These are phyloP conservation scores for Microdochium bolleyi DNA, from an alignment of 2,329 filamentous ascomycete genomes.

Conservation along the genomic window DNA sequence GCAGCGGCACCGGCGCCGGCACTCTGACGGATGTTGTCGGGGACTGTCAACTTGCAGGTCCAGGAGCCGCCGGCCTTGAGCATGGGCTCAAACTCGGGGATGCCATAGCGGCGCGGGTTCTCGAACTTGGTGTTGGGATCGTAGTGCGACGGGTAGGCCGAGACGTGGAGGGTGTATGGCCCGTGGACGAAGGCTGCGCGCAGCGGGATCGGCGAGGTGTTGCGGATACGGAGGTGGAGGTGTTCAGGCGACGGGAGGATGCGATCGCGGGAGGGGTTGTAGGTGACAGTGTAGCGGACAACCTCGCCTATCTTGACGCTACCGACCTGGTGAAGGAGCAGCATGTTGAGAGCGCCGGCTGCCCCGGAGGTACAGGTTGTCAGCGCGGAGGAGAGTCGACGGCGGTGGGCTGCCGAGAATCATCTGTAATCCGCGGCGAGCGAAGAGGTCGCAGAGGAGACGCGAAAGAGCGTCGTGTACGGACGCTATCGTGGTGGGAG, in stretches of 20 bases:
- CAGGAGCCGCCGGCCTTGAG: conserved; percentile 89
- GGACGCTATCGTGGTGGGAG: background rate
- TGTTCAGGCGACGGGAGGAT: conserved; percentile 78
- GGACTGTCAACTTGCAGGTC: conserved; percentile 72
- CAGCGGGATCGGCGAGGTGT: conserved; percentile 81
- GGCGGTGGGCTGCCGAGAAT: background rate
- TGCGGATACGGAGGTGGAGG: conserved; percentile 82
- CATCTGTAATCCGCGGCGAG: background rate
- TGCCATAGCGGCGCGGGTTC: conserved; percentile 60
- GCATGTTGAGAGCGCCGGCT: conserved; percentile 46
- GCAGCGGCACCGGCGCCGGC: conserved; percentile 40
- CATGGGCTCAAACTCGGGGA: conserved; percentile 91
- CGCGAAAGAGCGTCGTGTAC: background rate
- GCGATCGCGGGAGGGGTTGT: conserved; percentile 80
- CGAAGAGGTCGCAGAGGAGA: background rate
- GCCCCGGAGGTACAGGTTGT: conserved; percentile 1
- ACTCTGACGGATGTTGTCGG: conserved; percentile 64
- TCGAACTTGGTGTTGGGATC: conserved; percentile 74
- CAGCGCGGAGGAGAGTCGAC: conserved; percentile 4
- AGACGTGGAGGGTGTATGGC: conserved; percentile 82
- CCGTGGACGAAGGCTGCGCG: conserved; percentile 95
- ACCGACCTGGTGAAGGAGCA: conserved; percentile 84
- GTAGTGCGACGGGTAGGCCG: conserved; percentile 78
- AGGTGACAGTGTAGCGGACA: conserved; percentile 84
- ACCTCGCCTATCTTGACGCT: conserved; percentile 92